These are phyloP conservation scores for Microcos paniculata DNA, from an alignment of 345 rosid genomes.

Conservation along the genomic window DNA sequence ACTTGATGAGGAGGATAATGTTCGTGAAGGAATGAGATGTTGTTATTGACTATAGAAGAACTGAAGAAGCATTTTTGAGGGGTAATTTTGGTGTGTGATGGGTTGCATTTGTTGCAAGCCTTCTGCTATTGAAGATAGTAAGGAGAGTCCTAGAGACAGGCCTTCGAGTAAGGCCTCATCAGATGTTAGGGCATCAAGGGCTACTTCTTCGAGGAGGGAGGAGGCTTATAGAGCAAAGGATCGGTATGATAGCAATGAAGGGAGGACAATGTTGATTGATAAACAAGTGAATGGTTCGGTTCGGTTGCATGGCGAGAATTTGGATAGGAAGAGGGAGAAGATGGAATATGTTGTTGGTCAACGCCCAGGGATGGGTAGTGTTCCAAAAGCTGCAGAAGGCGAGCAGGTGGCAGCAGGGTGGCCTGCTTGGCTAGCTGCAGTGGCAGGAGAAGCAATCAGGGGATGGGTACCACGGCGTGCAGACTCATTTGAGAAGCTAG, in stretches of 20 bases:
- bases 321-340: constrained; percentile 71
- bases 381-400: constrained; percentile 79
- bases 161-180: constrained; percentile 57
- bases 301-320: constrained; percentile 52
- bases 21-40: constrained; percentile 27
- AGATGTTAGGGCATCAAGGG: constrained; percentile 58
- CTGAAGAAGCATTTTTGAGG: constrained; percentile 23
- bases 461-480: constrained; percentile 99
- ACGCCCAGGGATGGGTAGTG: constrained; percentile 57
- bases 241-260: constrained; percentile 51
- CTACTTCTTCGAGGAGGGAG: constrained; percentile 72
- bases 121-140: constrained; percentile 81
- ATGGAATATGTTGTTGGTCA: constrained; percentile 46
- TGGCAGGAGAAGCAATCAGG: constrained; percentile 94
- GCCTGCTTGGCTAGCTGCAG: constrained; percentile 97
- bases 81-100: constrained; percentile 56
- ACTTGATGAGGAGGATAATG: constrained; percentile 25
- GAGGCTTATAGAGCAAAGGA: constrained; percentile 57
- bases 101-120: constrained; percentile 89
- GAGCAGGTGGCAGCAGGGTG: constrained; percentile 98
- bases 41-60: constrained; percentile 34
- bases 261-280: constrained; percentile 53
- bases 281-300: constrained; percentile 69
- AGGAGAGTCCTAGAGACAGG: constrained; percentile 77
- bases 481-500: constrained; percentile 93